Evolutionary conservation across 495 filamentous ascomycete species (phyloP).

Genomic region (Podospora appendiculata): DNA sequence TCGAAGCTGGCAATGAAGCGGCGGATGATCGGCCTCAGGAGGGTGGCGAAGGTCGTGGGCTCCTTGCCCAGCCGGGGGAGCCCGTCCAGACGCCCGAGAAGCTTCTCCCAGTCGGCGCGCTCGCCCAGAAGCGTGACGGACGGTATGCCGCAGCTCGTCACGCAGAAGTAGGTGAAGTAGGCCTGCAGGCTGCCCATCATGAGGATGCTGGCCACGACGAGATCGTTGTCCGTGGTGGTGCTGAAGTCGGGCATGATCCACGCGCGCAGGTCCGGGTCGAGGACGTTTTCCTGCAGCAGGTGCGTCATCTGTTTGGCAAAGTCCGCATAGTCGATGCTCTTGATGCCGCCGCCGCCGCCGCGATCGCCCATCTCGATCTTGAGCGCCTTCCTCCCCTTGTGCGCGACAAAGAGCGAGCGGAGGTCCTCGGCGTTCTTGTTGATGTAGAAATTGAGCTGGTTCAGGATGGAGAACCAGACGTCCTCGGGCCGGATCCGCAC

Average conservation of each 20-base stretch:
- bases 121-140: slow-evolving; percentile 31
- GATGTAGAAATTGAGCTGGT: slow-evolving; percentile 48
- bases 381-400: slow-evolving; percentile 34
- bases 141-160: slow-evolving; percentile 29
- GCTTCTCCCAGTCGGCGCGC: slow-evolving; percentile 25
- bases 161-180: slow-evolving; percentile 21
- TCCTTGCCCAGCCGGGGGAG: slow-evolving; percentile 31
- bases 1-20: slow-evolving; percentile 28
- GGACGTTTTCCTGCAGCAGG: slow-evolving; percentile 19
- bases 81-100: slow-evolving; percentile 20
- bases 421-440: slow-evolving; percentile 39
- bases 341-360: background rate
- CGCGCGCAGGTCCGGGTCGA: slow-evolving; percentile 15
- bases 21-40: slow-evolving; percentile 26
- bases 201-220: slow-evolving; percentile 23
- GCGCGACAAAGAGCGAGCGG: slow-evolving; percentile 33
- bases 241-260: slow-evolving; percentile 33
- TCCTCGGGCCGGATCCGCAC: slow-evolving; percentile 50
- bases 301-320: slow-evolving; percentile 14
- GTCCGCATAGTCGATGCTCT: slow-evolving; percentile 1
- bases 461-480: slow-evolving; percentile 50
- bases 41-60: slow-evolving; percentile 12
- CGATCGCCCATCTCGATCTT: slow-evolving; percentile 10
- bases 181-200: slow-evolving; percentile 27
- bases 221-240: slow-evolving; percentile 25